Evolutionary conservation across 2,329 filamentous ascomycete genomes (phyloP), one percentile per base, ranked within the genome.

Genomic region (Paramyrothecium roridum): DNA sequence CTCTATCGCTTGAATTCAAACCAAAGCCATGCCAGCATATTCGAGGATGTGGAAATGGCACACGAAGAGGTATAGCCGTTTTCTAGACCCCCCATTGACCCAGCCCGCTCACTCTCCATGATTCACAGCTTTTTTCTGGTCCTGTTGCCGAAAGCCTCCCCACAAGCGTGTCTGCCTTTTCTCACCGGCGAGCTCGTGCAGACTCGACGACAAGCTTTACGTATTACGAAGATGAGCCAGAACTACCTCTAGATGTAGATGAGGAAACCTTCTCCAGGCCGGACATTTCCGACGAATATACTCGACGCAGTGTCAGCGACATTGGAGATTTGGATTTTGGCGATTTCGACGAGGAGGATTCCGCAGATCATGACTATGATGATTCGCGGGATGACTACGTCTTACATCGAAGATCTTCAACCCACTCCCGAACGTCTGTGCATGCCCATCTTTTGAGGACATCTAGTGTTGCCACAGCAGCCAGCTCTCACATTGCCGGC

Each of bases 21-120:
- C 65, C 79, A 86, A 65, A 91, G 89, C 74, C 85, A 81, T 72
- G 80, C 87, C 37, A 96, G 91, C 73, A 87, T 97, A 63, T 88
- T 96, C 64, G 91, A 91, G 62, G 91, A 96, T 72, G 93, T 98
- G n/a, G 93, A 97, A 71, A 98, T 99, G 95, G 93, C 95, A 20
- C 91, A 96, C 52, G 91, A 96, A 70, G 93, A 98, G 83, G 90
- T 95, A 65, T 3, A 3, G 23, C 21, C 56, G 61, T 52, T 45
- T 22, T 40, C 50, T 51, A 13, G 10, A 21, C 19, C 48, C 17
- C 6, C 52, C 22, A 34, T 45, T 57, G 52, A 48, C 30, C 10
- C 10, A 4, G 26, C 26, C 26, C 26, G 37, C 46, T n/a, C 57
- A 45, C 22, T 34, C 2, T 2, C 22, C 4, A 23, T 60, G 51